Conservation (phyloP, 371 early-diverging fungal species). For the Entomophthora muscae region DNA sequence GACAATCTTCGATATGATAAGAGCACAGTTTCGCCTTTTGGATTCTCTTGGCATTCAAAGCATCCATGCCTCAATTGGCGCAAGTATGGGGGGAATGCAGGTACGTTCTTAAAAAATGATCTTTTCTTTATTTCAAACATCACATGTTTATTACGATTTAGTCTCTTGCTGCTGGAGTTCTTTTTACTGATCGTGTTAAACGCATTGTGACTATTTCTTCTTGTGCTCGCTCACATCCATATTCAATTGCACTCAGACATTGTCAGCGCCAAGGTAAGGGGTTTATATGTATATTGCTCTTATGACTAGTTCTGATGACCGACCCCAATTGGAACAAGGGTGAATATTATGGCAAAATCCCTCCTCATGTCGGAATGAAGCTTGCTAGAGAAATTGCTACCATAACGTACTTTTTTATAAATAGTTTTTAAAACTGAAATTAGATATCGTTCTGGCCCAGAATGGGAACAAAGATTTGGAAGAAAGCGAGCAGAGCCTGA, state of each 20-base stretch:
- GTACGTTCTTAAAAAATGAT: conserved; percentile 13
- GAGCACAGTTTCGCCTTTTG: conserved; percentile 75
- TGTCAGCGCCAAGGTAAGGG: conserved; percentile 61
- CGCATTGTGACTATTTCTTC: conserved; percentile 71
- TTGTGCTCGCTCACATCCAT: conserved; percentile 88
- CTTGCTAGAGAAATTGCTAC: conserved; percentile 77
- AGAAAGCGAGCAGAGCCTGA: conserved; percentile 53
- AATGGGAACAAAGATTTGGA: conserved; percentile 92
- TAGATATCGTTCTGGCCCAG: conserved; percentile 84
- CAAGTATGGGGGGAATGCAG: conserved; percentile 94
- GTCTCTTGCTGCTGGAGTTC: conserved; percentile 65
- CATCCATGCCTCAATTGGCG: conserved; percentile 79
- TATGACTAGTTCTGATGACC: conserved; percentile 54
- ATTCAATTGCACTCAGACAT: conserved; percentile 81
- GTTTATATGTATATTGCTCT: neutral
- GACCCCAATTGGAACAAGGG: conserved; percentile 93
- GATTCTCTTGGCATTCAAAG: conserved; percentile 60
- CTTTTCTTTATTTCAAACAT: too few relatives aligned
- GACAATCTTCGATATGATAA: conserved; percentile 86
- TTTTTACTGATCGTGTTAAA: conserved; percentile 68
- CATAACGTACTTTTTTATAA: conserved; percentile 27
- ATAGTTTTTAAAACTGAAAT: conserved; percentile 22
- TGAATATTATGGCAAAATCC: conserved; percentile 72
- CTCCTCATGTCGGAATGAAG: conserved; percentile 93
- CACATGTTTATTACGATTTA: conserved; percentile 11